Evolutionary conservation across 192 early-diverging fungal genomes (phyloP), one percentile per base, ranked within the genome.

Genomic region (Linnemannia hyalina): DNA sequence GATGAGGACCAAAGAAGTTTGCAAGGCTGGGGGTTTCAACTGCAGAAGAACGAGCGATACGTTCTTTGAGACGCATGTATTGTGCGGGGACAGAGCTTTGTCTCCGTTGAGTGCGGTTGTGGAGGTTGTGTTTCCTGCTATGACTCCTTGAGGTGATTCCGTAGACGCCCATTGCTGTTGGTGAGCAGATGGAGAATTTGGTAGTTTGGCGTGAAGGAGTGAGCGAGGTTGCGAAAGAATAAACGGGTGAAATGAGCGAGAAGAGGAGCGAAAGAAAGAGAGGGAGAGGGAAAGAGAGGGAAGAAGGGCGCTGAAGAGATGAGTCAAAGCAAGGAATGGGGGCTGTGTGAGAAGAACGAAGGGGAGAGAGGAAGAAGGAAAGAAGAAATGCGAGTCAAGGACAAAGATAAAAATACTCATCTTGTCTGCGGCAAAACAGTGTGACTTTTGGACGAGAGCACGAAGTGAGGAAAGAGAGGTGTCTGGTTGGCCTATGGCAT

Each of bases 51-150:
- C 81, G 81, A 40, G 81, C 70, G n/a, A 82, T 73, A 38, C 75
- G 74, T 75, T 82, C 70, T 49, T 82, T 76, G 54, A 77, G 81
- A 1, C 70, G 81, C 46, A 73, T 20, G 35, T 77, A 77, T 5
- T 76, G 70, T 20, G 68, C 7, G 20, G 75, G 69, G 23, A 77
- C 20, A 35, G 55, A 52, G 11, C 29, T 4, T 47, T 80, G 29
- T 65, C 29, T 65, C 60, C 26, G 73, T 22, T 35, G 60, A 10
- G 26, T 60, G 63, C 38, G 29, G 69, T 36, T 68, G 76, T 7
- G 63, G 35, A 49, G 5, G 35, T 10, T 6, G 16, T 68, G 52
- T 41, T 41, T 60, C 52, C 68, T 32, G 46, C 47, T 18, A 49
- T 35, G 72, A 73, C 72, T 47, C 29, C 23, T 73, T 73, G 46